phyloP scores from a whole-genome alignment of 805 yeast species.

The Yarrowia keelungensis region DNA sequence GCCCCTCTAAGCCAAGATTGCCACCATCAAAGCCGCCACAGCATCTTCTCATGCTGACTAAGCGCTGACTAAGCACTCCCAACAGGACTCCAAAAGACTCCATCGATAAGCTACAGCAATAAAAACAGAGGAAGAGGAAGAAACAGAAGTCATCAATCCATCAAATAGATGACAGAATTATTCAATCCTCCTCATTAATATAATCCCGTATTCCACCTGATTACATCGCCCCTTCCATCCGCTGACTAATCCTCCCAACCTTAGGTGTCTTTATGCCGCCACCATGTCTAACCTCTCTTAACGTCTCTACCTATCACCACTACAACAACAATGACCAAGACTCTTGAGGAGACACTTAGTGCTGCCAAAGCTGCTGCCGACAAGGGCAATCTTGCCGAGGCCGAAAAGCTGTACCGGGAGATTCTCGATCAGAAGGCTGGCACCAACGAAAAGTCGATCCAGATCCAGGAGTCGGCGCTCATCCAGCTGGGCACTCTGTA shows the following conservation, averaged over 20 bases:
- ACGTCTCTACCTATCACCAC: background rate
- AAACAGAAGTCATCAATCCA: too few species aligned
- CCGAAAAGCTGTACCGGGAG: slow-evolving; percentile 65
- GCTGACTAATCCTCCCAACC: slow-evolving; percentile 10
- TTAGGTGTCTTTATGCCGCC: slow-evolving; percentile 2
- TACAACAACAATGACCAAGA: slow-evolving; percentile 11
- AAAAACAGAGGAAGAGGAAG: too few species aligned
- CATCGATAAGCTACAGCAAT: too few species aligned
- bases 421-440: slow-evolving; percentile 51
- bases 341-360: slow-evolving; percentile 50
- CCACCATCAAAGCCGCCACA: too few species aligned
- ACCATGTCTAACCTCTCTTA: slow-evolving; percentile 2
- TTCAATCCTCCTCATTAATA: too few species aligned
- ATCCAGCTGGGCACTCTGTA: slow-evolving; percentile 78
- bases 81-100: too few species aligned
- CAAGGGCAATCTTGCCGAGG: slow-evolving; percentile 58
- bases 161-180: too few species aligned
- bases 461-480: slow-evolving; percentile 71
- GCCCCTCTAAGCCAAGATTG: too few species aligned
- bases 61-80: too few species aligned
- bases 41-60: too few species aligned
- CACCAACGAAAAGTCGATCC: slow-evolving; percentile 54
- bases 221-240: background rate
- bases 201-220: too few species aligned
- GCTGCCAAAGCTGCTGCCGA: slow-evolving; percentile 68